These are phyloP conservation scores for Hura crepitans DNA, from an alignment of 441 rosid genomes.

Conservation along the genomic window DNA sequence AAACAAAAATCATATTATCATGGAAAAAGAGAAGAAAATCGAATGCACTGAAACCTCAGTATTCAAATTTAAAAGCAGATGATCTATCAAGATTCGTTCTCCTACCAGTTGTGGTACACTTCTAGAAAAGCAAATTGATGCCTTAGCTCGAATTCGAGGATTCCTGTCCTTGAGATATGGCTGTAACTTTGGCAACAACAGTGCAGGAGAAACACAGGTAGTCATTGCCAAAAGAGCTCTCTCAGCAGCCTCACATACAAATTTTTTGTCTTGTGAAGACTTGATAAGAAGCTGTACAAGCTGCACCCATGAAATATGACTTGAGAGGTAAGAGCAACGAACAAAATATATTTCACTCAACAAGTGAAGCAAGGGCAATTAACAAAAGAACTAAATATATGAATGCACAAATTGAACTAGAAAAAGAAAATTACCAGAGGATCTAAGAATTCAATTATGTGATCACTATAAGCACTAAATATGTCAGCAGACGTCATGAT, in stretches of 20 bases:
- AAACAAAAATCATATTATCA: not conserved
- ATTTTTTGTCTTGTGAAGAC: slow-evolving; percentile 85
- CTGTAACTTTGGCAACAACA: slow-evolving; percentile 66
- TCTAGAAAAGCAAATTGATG: slow-evolving; percentile 73
- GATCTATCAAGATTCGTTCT: not conserved
- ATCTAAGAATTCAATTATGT: slow-evolving; percentile 63
- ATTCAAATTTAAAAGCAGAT: not conserved
- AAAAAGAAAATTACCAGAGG: slow-evolving; percentile 55
- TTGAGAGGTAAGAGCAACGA: no score
- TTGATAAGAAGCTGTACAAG: slow-evolving; percentile 87
- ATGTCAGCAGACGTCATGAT: slow-evolving; percentile 84
- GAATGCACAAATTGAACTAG: not conserved
- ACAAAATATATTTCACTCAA: not conserved
- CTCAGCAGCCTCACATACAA: slow-evolving; percentile 88
- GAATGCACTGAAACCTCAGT: not conserved
- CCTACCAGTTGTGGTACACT: slow-evolving; percentile 77
- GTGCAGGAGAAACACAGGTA: slow-evolving; percentile 51
- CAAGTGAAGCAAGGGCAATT: not conserved
- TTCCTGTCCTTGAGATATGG: slow-evolving; percentile 76
- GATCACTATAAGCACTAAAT: slow-evolving; percentile 58
- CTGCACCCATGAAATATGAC: slow-evolving; percentile 32
- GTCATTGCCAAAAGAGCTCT: slow-evolving; percentile 73
- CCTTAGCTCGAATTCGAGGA: slow-evolving; percentile 91
- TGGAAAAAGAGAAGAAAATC: not conserved
- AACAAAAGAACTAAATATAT: not conserved